Percentiles rank a stretch among this genome's conserved stretches.
Evolutionary conservation across 495 filamentous ascomycete genomes (phyloP).

Genomic region (Neurospora hispaniola): DNA sequence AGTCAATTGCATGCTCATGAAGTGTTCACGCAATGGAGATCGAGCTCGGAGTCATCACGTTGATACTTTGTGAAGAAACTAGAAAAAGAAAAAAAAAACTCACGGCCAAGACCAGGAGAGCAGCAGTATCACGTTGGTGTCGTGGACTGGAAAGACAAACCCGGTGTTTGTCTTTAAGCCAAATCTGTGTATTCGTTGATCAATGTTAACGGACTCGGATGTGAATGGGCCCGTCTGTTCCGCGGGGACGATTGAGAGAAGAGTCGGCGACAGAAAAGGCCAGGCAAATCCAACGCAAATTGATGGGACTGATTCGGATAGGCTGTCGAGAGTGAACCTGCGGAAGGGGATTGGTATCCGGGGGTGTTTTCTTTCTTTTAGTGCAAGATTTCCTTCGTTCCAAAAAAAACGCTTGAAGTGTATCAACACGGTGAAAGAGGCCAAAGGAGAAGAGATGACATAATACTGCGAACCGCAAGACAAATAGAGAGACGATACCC

Average conservation of each 20-base stretch:
- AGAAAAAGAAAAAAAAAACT: background rate
- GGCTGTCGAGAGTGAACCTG: background rate
- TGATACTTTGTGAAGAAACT: background rate
- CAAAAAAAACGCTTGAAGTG: constrained; percentile 16
- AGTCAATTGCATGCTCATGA: background rate
- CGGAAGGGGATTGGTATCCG: background rate
- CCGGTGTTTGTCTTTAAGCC: background rate
- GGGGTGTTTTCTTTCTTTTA: constrained; percentile 1
- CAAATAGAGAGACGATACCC: constrained; percentile 13
- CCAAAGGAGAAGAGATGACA: constrained; percentile 12
- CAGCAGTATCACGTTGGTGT: background rate
- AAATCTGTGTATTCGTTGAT: background rate
- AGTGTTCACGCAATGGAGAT: background rate
- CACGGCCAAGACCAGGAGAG: background rate
- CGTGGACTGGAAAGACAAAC: background rate
- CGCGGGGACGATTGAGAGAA: background rate
- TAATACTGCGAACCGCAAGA: constrained; percentile 12
- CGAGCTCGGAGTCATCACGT: background rate
- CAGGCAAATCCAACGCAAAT: background rate
- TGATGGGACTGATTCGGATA: background rate
- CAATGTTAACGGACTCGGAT: background rate
- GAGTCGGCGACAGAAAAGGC: background rate
- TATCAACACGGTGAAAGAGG: constrained; percentile 4
- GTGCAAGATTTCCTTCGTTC: background rate
- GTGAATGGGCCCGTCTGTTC: background rate